These are phyloP conservation scores for Magnolia kwangsiensis DNA, from an alignment of 164 flowering plant species.

Conservation along the genomic window DNA sequence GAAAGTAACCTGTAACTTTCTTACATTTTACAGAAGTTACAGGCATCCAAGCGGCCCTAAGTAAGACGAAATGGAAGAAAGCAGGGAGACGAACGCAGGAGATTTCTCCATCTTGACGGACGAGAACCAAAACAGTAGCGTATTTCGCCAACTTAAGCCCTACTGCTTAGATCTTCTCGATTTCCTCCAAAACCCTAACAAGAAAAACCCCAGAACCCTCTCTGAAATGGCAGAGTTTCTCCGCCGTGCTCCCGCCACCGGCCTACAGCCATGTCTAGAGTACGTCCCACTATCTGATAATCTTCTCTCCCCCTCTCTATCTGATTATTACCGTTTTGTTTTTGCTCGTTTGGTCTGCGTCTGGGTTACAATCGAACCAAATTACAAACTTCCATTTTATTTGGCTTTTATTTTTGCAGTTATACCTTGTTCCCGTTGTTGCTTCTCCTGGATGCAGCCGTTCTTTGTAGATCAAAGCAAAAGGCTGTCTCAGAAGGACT, in stretches of 20 bases:
- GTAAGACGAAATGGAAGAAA: neutral
- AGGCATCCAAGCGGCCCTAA: no score
- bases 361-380: neutral
- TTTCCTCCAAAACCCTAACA: constrained; percentile 48
- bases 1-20: no score
- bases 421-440: constrained; percentile 77
- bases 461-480: constrained; percentile 47
- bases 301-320: neutral
- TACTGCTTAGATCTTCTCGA: constrained; percentile 50
- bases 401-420: constrained; percentile 34
- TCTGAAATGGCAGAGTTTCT: constrained; percentile 42
- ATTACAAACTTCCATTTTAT: no score
- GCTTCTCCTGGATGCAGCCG: constrained; percentile 80
- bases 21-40: no score
- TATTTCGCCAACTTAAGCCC: constrained; percentile 47
- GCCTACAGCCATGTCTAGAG: constrained; percentile 71
- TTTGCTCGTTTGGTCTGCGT: neutral
- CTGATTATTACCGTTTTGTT: neutral
- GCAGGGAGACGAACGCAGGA: neutral
- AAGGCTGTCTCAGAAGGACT: constrained; percentile 25
- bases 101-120: constrained; percentile 2
- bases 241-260: constrained; percentile 29
- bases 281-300: constrained; percentile 22
- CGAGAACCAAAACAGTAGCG: constrained; percentile 16
- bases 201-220: constrained; percentile 24